Percentiles rank a stretch among this genome's conserved stretches.
Evolutionary conservation across 2,329 filamentous ascomycete genomes (phyloP).

Genomic region (Beauveria rudraprayagi): DNA sequence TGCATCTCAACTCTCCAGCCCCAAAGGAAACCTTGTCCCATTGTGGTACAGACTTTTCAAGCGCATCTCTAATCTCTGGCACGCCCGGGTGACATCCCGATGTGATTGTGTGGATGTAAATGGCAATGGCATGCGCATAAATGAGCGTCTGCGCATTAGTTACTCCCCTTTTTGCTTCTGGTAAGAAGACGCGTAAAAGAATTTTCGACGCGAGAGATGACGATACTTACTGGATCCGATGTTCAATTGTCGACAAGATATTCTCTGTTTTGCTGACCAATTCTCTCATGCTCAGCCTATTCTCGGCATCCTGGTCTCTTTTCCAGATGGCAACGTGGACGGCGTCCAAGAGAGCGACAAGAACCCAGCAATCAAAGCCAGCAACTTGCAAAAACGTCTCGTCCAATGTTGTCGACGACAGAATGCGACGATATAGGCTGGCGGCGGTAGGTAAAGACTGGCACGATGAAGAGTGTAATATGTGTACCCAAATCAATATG

Average conservation of each 20-base stretch:
- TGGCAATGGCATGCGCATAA: background rate
- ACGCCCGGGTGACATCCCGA: background rate
- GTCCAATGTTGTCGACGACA: background rate
- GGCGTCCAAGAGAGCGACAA: background rate
- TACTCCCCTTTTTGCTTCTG: background rate
- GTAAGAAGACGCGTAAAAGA: background rate
- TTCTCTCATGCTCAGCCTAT: background rate
- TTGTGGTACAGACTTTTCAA: background rate
- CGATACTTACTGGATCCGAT: background rate
- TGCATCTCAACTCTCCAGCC: background rate
- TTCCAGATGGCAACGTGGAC: background rate
- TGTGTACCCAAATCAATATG: background rate
- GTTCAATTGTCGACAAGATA: background rate
- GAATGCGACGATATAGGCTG: background rate
- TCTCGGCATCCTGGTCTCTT: background rate
- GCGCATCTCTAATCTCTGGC: background rate
- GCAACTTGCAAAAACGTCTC: background rate
- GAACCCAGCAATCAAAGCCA: background rate
- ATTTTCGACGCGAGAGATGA: no score
- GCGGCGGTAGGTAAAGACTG: background rate
- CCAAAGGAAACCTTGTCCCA: background rate
- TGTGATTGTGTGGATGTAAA: background rate
- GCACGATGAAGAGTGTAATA: background rate
- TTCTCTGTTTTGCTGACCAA: background rate
- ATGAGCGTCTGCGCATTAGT: background rate